Base-by-base conservation (phyloP, 148 eudicot genomes). In the Euryodendron excelsum region DNA sequence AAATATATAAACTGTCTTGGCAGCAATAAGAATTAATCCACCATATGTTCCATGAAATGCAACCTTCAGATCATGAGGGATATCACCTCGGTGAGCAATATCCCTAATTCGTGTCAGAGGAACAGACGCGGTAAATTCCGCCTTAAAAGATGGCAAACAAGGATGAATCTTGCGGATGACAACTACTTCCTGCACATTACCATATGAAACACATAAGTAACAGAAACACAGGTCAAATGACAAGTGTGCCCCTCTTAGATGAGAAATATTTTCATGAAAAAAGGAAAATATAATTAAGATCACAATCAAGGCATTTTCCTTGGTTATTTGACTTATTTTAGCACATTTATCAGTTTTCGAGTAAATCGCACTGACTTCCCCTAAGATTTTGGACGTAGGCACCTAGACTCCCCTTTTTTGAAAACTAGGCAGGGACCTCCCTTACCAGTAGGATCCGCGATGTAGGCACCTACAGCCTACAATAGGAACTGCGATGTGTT, bases 51-150 rank as follows among this genome's bases (percentile, higher is more conserved):
- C 20, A 34, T 17, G 28, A 47, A 58, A 55, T 82, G 60, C 55
- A 65, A 96, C 99, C 98, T 96, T 96, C 56, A 96, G 97, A 79
- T 96, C 97, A 82, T 96, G 99, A 77, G 98, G 99, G 78, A 96
- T 90, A 82, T 91, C 96, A 80, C 80, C 82, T 69, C 99, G 84
- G 81, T 96, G 99, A 75, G 99, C 99, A 82, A 96, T 96, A 81
- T 96, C 99, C 78, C 99, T 85, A 72, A 96, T 96, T 80, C 98
- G 89, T 77, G 99, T 96, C 50, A 96, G 83, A 79, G 99, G 99
- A 83, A 96, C 99, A 37, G 99, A 90, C 84, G 94, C 98, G 33
- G 99, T 96, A 76, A 96, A 96, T 78, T 96, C 99, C 60, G 98
- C 92, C 85, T 96, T 96, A 77, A 96, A 96, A 34, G 99, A 96